These are phyloP conservation scores for Thielaviopsis punctulata DNA, from an alignment of 2,329 filamentous ascomycete genomes.

Conservation along the genomic window DNA sequence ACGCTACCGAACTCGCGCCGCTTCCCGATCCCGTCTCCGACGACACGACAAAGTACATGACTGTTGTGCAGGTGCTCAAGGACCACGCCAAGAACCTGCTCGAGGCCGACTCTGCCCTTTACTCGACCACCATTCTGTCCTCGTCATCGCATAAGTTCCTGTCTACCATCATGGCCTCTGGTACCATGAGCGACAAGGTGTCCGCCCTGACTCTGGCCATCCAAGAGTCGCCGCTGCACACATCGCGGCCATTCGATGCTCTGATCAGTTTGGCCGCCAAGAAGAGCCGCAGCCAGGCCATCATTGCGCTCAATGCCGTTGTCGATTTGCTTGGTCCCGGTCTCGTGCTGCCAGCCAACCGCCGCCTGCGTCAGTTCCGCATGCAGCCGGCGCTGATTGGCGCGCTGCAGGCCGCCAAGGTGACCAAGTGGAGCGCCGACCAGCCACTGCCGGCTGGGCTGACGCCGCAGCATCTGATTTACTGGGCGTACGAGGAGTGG, in stretches of 20 bases:
- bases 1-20: constrained; percentile 26
- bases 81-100: constrained; percentile 58
- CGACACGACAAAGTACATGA: constrained; percentile 25
- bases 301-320: constrained; percentile 79
- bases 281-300: constrained; percentile 79
- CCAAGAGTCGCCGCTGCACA: constrained; percentile 92
- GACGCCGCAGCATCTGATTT: constrained; percentile 59
- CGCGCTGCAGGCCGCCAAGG: constrained; percentile 45
- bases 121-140: constrained; percentile 54
- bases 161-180: constrained; percentile 89
- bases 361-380: constrained; percentile 64
- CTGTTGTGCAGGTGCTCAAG: constrained; percentile 36
- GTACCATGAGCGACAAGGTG: constrained; percentile 91
- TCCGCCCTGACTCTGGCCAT: constrained; percentile 86
- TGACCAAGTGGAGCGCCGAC: constrained; percentile 45
- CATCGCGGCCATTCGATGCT: constrained; percentile 72
- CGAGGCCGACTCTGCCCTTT: constrained; percentile 59
- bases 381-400: constrained; percentile 62
- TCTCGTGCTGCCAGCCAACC: constrained; percentile 62
- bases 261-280: constrained; percentile 74
- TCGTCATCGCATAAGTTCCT: constrained; percentile 91
- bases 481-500: constrained; percentile 91
- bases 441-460: constrained; percentile 58
- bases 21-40: constrained; percentile 29
- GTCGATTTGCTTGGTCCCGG: constrained; percentile 91